Percentiles rank a stretch among this genome's conserved stretches.
phyloP scores from a whole-genome alignment of 306 rosid genomes.

The Vicia villosa region DNA sequence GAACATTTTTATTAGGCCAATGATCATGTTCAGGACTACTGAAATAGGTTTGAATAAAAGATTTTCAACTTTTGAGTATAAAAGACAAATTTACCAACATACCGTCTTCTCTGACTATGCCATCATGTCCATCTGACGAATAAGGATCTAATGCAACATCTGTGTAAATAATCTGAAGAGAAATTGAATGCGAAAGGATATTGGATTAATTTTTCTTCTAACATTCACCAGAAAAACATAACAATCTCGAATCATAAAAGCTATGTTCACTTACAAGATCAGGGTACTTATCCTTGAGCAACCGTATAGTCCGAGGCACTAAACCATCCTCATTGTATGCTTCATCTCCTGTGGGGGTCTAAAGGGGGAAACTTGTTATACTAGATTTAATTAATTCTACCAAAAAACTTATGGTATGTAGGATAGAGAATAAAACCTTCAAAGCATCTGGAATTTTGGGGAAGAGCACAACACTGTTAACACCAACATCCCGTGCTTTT shows the following conservation, averaged over 20 bases:
- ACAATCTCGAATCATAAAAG: conserved; percentile 16
- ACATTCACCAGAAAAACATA: conserved; percentile 16
- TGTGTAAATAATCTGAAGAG: conserved; percentile 78
- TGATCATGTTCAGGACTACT: conserved; percentile 1
- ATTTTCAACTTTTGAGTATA: conserved; percentile 1
- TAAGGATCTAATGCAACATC: conserved; percentile 98
- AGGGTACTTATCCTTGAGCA: conserved; percentile 91
- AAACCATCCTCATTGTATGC: conserved; percentile 88
- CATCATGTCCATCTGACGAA: conserved; percentile 96
- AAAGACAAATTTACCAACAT: conserved; percentile 35
- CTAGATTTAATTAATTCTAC: conserved; percentile 27
- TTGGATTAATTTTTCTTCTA: conserved; percentile 24
- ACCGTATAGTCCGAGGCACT: conserved; percentile 83
- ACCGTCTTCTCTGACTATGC: conserved; percentile 98
- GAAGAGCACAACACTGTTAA: conserved; percentile 83
- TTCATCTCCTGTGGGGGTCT: conserved; percentile 88
- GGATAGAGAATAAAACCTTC: conserved; percentile 59
- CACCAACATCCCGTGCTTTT: conserved; percentile 90
- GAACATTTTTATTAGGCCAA: conserved; percentile 27
- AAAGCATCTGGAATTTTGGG: conserved; percentile 96
- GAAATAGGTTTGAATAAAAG: conserved; percentile 15
- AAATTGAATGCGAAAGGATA: conserved; percentile 14
- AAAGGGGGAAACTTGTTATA: conserved; percentile 36
- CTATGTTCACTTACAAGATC: conserved; percentile 74
- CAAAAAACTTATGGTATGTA: conserved; percentile 22